Evolutionary conservation across 2,329 filamentous ascomycete genomes (phyloP), one percentile per base, ranked within the genome.

Genomic region (Botrytis fragariae): DNA sequence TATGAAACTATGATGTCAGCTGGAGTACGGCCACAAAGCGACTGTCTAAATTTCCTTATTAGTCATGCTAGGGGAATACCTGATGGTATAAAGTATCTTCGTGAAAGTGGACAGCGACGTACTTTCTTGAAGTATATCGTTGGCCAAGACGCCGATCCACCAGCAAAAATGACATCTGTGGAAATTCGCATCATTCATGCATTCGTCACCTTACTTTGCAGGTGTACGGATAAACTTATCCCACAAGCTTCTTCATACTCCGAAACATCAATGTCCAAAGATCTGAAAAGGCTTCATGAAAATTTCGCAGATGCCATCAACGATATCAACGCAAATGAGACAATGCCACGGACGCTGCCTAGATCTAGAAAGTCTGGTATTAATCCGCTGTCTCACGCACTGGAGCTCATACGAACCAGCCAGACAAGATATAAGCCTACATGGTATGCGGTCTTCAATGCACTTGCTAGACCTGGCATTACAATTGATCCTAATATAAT

Each of bases 11-110:
- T 94, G 88, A 74, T 83, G 20, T 79, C 78, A 1, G 82, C 84
- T 2, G 84, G 85, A 1, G 79, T 91, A 32, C 81, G 79, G 10
- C 87, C 90, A 0, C 79, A 82, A 6, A 85, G 84, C 1, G 80
- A 83, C 59, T 88, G 86, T 39, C 84, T 93, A 12, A 82, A 82
- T 4, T 85, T 89, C 29, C 82, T 94, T 2, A 76, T 94, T 2
- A 81, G 83, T 7, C 83, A 88, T 76, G 86, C 90, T 0, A 77
- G 80, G 1, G 85, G 84, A 7, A 77, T 88, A 18, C 78, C 83
- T 16, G 82, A 84, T 16, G 89, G 85, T 0, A 74, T 87, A 48
- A 78, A 79, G 35, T 90, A 89, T 79, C 80, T 91, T 29, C 77
- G 77, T 12, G 86, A 88, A 73, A 85, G 85, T 74, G 18, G 57